Base-by-base conservation (phyloP, 768 basidiomycete species). In the Lactifluus volemus region DNA sequence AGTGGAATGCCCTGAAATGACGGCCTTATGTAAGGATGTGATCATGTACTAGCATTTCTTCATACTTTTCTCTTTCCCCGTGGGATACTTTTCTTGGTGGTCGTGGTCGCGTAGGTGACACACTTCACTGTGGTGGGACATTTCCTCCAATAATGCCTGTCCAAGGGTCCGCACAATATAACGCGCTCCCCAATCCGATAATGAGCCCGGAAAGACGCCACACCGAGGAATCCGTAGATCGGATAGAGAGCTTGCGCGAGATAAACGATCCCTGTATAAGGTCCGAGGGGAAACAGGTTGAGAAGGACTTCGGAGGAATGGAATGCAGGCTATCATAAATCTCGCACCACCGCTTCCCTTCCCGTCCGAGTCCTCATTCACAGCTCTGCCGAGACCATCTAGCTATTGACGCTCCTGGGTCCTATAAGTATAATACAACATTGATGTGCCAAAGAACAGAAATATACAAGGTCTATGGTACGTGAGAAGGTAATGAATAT, bases 221-320 rank as follows among this genome's bases (percentile, higher is more conserved):
- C 54, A 25, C 59, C 65, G 6, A 66, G 15, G 57, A 66, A 65
- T 6, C 49, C 57, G 39, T 66, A 66, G 44, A 66, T n/a, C 11
- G 65, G 65, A 53, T 66, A 61, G 19, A 65, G 5, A 12, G 60
- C 60, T 25, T 66, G 56, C 11, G 55, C 15, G 10, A 56, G 3
- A 21, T 61, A 65, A 17, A 47, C 8, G 7, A 48, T 29, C 8
- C 30, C 21, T 10, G 21, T 57, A 55, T 56, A 65, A 4, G 65
- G 65, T 25, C 59, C n/a, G 38, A 56, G 1, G 50, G 53, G 44
- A 38, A 49, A 58, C 5, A 49, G 29, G 5, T 61, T 47, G 60
- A 61, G 45, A 34, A 65, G 47, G n/a, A 66, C 4, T 39, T 53
- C 48, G 2, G 55, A 49, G 14, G 60, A 58, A 45, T 5, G 53